Conservation (phyloP, 2,329 filamentous ascomycete species). For the Cercospora sesami region DNA sequence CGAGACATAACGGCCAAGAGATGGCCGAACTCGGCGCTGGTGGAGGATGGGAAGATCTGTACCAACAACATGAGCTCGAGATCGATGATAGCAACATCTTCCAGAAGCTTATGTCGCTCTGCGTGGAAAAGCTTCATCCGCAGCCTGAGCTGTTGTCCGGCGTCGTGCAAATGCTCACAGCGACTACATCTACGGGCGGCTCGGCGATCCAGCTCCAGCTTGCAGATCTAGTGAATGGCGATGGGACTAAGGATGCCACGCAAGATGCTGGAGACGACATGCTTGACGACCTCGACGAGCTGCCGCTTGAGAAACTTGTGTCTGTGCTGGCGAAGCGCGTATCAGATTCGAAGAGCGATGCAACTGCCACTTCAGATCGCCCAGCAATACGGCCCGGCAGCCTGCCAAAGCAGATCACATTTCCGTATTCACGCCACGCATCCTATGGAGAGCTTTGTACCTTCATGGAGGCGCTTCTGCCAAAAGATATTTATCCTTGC, state of each 20-base stretch:
- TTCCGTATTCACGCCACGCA: constrained; percentile 88
- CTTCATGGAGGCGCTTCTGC: constrained; percentile 67
- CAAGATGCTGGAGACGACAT: constrained; percentile 52
- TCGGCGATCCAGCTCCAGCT: constrained; percentile 30
- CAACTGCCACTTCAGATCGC: constrained; percentile 22
- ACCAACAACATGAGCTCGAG: constrained; percentile 66
- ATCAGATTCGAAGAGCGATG: constrained; percentile 26
- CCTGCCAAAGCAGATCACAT: constrained; percentile 48
- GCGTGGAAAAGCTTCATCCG: constrained; percentile 42
- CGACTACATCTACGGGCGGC: constrained; percentile 23
- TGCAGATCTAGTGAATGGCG: constrained; percentile 28
- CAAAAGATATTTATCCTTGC: constrained; percentile 78
- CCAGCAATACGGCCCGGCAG: constrained; percentile 2
- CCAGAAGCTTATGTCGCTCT: constrained; percentile 56
- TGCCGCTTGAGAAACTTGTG: constrained; percentile 37
- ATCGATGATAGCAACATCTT: constrained; percentile 52
- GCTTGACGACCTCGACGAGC: constrained; percentile 51
- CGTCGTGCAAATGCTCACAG: constrained; percentile 41
- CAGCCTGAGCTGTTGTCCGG: constrained; percentile 38
- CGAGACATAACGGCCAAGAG: constrained; percentile 55
- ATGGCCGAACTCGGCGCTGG: constrained; percentile 74
- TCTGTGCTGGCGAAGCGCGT: constrained; percentile 36
- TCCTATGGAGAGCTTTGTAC: constrained; percentile 77
- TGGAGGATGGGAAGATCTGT: constrained; percentile 74
- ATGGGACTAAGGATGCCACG: constrained; percentile 12